phyloP scores from a whole-genome alignment of 306 rosid species.

The Gynostemma pentaphyllum region DNA sequence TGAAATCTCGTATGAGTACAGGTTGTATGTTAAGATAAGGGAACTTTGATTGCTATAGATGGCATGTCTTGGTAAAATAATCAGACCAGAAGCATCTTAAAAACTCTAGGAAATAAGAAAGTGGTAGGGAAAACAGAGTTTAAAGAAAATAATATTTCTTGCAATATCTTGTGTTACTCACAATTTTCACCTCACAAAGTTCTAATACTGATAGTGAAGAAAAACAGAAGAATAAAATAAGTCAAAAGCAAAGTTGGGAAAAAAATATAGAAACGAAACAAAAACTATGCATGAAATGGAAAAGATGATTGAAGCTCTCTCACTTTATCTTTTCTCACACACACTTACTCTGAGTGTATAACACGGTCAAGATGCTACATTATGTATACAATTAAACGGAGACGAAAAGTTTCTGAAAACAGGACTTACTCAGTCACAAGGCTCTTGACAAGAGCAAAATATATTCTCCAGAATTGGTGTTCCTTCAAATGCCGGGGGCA shows the following conservation, averaged over 20 bases:
- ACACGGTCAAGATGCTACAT: not conserved
- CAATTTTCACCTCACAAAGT: not conserved
- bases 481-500: constrained; percentile 91
- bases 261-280: not conserved
- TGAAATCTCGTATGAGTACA: too few species aligned
- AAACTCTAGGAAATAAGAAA: not conserved
- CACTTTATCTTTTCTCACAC: not conserved
- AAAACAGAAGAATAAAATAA: not conserved
- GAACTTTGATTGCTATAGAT: too few species aligned
- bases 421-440: constrained; percentile 61
- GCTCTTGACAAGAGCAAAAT: constrained; percentile 63
- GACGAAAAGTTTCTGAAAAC: not conserved
- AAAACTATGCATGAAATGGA: not conserved
- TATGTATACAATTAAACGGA: not conserved
- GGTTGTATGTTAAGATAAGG: too few species aligned
- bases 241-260: not conserved
- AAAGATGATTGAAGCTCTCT: not conserved
- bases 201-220: not conserved
- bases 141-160: not conserved
- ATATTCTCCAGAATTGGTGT: constrained; percentile 69
- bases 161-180: not conserved
- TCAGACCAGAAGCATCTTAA: not conserved
- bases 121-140: not conserved
- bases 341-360: not conserved
- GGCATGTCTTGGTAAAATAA: too few species aligned